Conservation (phyloP, 352 stramenopile species). For the Phytophthora nicotianae region DNA sequence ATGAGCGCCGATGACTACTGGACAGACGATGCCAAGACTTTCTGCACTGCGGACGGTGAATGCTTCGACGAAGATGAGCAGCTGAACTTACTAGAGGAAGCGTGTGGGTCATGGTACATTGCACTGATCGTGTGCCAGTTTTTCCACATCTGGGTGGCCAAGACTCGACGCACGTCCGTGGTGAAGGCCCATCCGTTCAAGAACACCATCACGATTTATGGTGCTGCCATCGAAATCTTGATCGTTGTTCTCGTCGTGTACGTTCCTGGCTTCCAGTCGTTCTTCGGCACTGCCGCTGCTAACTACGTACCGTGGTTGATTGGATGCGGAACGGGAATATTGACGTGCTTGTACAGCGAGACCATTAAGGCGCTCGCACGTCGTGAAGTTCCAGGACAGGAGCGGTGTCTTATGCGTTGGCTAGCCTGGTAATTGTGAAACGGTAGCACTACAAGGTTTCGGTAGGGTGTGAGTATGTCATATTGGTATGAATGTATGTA, state of each 20-base stretch:
- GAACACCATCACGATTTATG: conserved; percentile 77
- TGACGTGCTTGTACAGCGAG: conserved; percentile 51
- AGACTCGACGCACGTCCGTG: conserved; percentile 82
- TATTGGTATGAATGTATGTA: too few species aligned
- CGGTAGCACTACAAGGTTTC: too few species aligned
- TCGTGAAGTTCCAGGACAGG: conserved; percentile 26
- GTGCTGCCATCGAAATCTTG: conserved; percentile 40
- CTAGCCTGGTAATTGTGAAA: too few species aligned
- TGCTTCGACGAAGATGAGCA: conserved; percentile 52
- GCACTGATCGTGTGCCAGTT: conserved; percentile 82
- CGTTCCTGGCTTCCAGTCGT: conserved; percentile 46
- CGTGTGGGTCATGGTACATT: conserved; percentile 73
- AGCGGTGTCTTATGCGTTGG: too few species aligned
- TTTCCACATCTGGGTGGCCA: conserved; percentile 84
- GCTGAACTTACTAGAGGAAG: conserved; percentile 55
- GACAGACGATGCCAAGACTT: conserved; percentile 18
- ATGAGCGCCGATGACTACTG: conserved; percentile 43
- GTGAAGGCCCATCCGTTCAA: conserved; percentile 73
- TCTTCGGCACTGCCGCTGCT: conserved; percentile 40
- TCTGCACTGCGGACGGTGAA: conserved; percentile 32
- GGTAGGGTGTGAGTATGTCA: too few species aligned
- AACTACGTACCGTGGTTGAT: conserved; percentile 60
- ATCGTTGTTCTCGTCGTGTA: conserved; percentile 58
- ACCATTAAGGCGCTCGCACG: conserved; percentile 39
- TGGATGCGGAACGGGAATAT: conserved; percentile 33